These are phyloP conservation scores for Bruguiera gymnorhiza DNA, from an alignment of 345 rosid genomes.

Conservation along the genomic window DNA sequence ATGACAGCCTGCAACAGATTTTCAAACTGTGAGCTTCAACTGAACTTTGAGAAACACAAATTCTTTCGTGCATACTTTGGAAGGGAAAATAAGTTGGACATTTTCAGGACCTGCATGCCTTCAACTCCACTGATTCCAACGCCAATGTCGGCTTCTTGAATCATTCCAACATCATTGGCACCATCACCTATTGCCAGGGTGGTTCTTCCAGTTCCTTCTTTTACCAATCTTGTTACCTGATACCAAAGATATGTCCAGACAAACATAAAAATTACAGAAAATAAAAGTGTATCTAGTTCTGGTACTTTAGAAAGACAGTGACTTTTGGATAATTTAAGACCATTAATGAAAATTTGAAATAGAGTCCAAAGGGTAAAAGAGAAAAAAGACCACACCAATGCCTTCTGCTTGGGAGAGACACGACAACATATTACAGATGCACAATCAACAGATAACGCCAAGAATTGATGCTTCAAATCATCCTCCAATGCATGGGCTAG, in stretches of 20 bases:
- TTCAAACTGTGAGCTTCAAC: neutral
- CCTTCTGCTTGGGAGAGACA: constrained; percentile 86
- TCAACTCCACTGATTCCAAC: constrained; percentile 87
- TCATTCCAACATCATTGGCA: constrained; percentile 88
- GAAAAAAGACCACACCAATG: constrained; percentile 41
- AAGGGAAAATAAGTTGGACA: neutral
- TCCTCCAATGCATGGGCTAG: constrained; percentile 52
- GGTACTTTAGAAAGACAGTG: neutral
- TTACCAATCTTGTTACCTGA: constrained; percentile 69
- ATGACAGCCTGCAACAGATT: constrained; percentile 59
- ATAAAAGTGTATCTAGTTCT: neutral
- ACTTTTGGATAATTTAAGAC: neutral
- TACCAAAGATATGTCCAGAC: neutral
- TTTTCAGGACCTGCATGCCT: constrained; percentile 67
- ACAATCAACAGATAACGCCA: constrained; percentile 66
- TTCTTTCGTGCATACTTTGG: neutral
- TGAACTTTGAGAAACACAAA: neutral
- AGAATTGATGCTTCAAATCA: constrained; percentile 61
- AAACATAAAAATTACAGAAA: neutral
- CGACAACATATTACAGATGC: constrained; percentile 87
- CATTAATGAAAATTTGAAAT: neutral
- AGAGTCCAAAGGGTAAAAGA: neutral
- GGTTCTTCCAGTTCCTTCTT: constrained; percentile 61
- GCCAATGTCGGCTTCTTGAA: constrained; percentile 94
- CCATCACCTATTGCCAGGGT: constrained; percentile 84